These are phyloP conservation scores for Phytophthora sansomeana DNA, from an alignment of 352 stramenopile species.

Conservation along the genomic window DNA sequence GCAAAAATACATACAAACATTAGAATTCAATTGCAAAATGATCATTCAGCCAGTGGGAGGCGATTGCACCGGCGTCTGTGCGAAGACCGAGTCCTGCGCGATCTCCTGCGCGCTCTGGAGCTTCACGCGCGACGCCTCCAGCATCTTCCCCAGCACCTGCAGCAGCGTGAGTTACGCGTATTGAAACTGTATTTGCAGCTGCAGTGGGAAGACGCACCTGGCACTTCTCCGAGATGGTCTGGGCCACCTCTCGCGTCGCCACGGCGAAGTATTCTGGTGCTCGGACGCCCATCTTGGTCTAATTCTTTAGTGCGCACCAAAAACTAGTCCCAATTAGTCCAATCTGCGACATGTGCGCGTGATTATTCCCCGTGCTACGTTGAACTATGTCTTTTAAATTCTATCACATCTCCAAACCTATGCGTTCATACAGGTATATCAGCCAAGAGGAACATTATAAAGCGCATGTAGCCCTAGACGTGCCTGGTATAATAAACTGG, in stretches of 20 bases:
- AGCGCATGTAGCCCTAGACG: neutral
- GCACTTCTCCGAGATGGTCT: constrained; percentile 79
- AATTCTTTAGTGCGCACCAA: too few relatives aligned
- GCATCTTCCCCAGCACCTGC: constrained; percentile 72
- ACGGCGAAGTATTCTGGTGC: constrained; percentile 46
- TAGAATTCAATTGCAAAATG: neutral
- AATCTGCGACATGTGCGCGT: constrained; percentile 14
- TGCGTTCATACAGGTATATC: neutral
- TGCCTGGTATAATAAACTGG: too few relatives aligned
- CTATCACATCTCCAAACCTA: too few relatives aligned
- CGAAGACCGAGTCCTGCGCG: constrained; percentile 61
- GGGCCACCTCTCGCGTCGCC: constrained; percentile 66
- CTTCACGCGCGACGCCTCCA: constrained; percentile 67
- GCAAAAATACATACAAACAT: neutral
- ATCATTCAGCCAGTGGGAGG: too few relatives aligned
- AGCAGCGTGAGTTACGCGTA: neutral
- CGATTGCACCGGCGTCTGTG: constrained; percentile 54
- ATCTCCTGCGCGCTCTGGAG: constrained; percentile 60
- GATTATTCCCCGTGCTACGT: constrained; percentile 24
- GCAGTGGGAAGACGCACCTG: constrained; percentile 41
- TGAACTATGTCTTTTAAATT: constrained; percentile 8
- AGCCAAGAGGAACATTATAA: neutral
- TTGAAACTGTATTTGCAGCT: neutral
- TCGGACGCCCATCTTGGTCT: constrained; percentile 9
- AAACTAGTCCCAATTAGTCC: too few relatives aligned